Percentiles rank a stretch among this genome's conserved stretches.
Evolutionary conservation across 2,329 filamentous ascomycete genomes (phyloP).

Genomic region (Aspergillus luchuensis): DNA sequence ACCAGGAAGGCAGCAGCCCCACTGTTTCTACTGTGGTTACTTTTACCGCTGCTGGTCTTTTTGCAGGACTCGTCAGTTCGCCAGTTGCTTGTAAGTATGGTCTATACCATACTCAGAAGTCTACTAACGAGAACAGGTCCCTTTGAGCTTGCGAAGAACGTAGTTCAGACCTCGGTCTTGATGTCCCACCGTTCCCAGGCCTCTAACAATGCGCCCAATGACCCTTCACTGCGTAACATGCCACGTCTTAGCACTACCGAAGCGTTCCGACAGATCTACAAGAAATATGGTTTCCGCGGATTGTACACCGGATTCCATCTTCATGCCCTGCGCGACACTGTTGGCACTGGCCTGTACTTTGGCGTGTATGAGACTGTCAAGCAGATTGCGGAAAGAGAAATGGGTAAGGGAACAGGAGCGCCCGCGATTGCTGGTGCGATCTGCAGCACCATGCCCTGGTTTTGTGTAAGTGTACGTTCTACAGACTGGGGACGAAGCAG

Average conservation of each 20-base stretch:
- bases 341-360: constrained; percentile 51
- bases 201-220: constrained; percentile 35
- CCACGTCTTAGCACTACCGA: constrained; percentile 46
- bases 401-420: constrained; percentile 46
- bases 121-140: constrained; percentile 37
- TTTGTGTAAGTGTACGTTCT: constrained; percentile 40
- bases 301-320: constrained; percentile 51
- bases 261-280: constrained; percentile 47
- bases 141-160: constrained; percentile 52
- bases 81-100: constrained; percentile 46
- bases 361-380: constrained; percentile 52
- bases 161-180: constrained; percentile 51
- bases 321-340: constrained; percentile 48
- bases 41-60: constrained; percentile 46
- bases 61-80: constrained; percentile 45
- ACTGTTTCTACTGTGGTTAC: constrained; percentile 45
- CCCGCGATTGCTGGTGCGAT: constrained; percentile 49
- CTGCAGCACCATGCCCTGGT: constrained; percentile 51
- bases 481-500: neutral
- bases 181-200: constrained; percentile 46
- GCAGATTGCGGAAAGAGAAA: constrained; percentile 47
- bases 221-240: constrained; percentile 38
- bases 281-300: constrained; percentile 46
- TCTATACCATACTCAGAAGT: neutral
- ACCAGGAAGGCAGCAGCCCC: constrained; percentile 45